Conservation (phyloP, 2,329 filamentous ascomycete genomes). For the Colletotrichum abscissum region DNA sequence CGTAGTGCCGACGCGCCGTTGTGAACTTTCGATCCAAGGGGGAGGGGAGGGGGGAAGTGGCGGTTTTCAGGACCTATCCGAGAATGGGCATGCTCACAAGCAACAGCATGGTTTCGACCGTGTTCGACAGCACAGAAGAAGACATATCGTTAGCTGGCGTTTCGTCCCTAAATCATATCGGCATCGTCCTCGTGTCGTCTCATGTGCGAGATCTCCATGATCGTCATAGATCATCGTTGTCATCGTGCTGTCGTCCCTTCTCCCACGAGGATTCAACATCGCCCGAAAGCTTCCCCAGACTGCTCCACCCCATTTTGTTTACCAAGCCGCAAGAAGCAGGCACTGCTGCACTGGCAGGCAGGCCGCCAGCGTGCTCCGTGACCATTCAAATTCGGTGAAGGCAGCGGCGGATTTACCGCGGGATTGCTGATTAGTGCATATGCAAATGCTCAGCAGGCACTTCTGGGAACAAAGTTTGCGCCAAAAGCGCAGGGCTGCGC, state of each 20-base stretch:
- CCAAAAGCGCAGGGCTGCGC: not conserved
- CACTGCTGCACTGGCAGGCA: not conserved
- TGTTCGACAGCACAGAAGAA: slow-evolving; percentile 5
- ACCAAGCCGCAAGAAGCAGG: not conserved
- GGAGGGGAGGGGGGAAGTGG: no score
- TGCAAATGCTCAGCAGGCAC: not conserved
- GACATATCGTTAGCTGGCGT: slow-evolving; percentile 4
- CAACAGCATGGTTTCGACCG: not conserved
- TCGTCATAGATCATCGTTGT: slow-evolving; percentile 26
- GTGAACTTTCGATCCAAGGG: not conserved
- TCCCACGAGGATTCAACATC: slow-evolving; percentile 12
- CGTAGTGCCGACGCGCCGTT: slow-evolving; percentile 17
- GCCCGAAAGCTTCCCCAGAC: slow-evolving; percentile 25
- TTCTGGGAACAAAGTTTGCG: not conserved
- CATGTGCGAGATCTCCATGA: slow-evolving; percentile 14
- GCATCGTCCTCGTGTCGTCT: slow-evolving; percentile 20
- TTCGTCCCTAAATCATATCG: slow-evolving; percentile 15
- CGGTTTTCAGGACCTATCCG: not conserved
- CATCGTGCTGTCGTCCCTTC: slow-evolving; percentile 17
- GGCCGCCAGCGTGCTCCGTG: not conserved
- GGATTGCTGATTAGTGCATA: not conserved
- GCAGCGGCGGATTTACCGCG: slow-evolving; percentile 2
- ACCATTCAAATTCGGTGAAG: not conserved
- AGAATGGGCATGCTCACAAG: slow-evolving; percentile 4
- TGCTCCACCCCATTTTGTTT: not conserved